Evolutionary conservation across 176 grass and related monocot species (phyloP).

Genomic region (Phoenix roebelenii): DNA sequence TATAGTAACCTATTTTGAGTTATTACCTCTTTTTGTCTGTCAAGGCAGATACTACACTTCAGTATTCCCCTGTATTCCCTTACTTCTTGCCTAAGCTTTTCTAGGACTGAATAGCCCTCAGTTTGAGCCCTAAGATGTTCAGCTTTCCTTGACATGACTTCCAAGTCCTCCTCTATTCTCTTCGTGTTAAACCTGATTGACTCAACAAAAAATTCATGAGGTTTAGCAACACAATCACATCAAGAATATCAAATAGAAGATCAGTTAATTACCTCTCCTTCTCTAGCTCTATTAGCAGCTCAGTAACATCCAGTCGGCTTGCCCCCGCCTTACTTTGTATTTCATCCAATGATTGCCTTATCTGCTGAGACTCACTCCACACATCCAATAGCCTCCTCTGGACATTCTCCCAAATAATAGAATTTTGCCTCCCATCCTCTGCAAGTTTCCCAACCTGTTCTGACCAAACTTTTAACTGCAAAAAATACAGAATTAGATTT

Average conservation of each 20-base stretch:
- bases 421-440: constrained; percentile 45
- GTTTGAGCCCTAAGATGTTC: constrained; percentile 43
- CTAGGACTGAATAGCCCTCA: constrained; percentile 41
- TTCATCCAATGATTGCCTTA: constrained; percentile 37
- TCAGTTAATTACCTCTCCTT: constrained; percentile 54
- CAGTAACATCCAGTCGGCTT: constrained; percentile 42
- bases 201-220: neutral
- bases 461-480: constrained; percentile 61
- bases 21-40: constrained; percentile 73
- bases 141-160: constrained; percentile 62
- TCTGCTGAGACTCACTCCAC: constrained; percentile 36
- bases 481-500: constrained; percentile 14
- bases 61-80: constrained; percentile 72
- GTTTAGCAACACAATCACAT: too few species aligned
- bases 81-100: constrained; percentile 66
- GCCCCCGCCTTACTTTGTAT: constrained; percentile 41
- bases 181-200: constrained; percentile 70
- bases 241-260: neutral
- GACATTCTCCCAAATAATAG: constrained; percentile 33
- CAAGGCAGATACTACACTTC: constrained; percentile 65
- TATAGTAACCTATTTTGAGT: too few species aligned
- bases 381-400: constrained; percentile 47
- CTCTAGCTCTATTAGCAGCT: constrained; percentile 63
- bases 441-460: constrained; percentile 48
- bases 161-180: constrained; percentile 61